phyloP scores from a whole-genome alignment of 1,284 basidiomycete genomes.

The Ganoderma lingzhi region DNA sequence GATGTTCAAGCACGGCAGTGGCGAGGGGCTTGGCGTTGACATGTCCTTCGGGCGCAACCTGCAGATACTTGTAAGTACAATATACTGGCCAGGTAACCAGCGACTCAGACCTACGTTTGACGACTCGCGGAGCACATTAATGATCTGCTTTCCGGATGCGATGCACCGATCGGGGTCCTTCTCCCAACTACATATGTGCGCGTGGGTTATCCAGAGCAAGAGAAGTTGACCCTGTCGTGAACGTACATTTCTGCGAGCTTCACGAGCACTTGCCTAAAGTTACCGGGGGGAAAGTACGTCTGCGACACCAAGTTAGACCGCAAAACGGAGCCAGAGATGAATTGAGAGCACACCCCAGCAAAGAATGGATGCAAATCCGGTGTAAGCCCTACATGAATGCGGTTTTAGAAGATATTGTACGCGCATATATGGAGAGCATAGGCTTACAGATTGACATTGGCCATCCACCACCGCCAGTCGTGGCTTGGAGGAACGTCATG shows the following conservation, averaged over 20 bases:
- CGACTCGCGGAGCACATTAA: slow-evolving; percentile 32
- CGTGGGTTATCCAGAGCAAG: neutral
- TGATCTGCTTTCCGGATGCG: slow-evolving; percentile 34
- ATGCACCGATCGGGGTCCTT: slow-evolving; percentile 34
- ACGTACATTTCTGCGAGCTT: slow-evolving; percentile 40
- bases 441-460: slow-evolving; percentile 50
- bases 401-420: neutral
- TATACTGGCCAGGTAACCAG: neutral
- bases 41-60: slow-evolving; percentile 30
- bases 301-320: slow-evolving; percentile 9
- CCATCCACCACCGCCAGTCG: slow-evolving; percentile 53
- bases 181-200: slow-evolving; percentile 34
- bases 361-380: slow-evolving; percentile 53
- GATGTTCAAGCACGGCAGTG: slow-evolving; percentile 26
- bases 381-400: slow-evolving; percentile 42
- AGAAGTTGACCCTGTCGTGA: too few species aligned
- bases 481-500: slow-evolving; percentile 55
- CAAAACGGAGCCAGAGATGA: neutral
- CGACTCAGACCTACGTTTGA: slow-evolving; percentile 20
- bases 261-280: slow-evolving; percentile 36
- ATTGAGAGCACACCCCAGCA: slow-evolving; percentile 40
- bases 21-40: slow-evolving; percentile 25
- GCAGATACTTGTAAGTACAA: neutral
- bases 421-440: neutral
- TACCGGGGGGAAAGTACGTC: slow-evolving; percentile 49